phyloP scores from a whole-genome alignment of 2,329 filamentous ascomycete genomes.

The Fusarium lateritium region DNA sequence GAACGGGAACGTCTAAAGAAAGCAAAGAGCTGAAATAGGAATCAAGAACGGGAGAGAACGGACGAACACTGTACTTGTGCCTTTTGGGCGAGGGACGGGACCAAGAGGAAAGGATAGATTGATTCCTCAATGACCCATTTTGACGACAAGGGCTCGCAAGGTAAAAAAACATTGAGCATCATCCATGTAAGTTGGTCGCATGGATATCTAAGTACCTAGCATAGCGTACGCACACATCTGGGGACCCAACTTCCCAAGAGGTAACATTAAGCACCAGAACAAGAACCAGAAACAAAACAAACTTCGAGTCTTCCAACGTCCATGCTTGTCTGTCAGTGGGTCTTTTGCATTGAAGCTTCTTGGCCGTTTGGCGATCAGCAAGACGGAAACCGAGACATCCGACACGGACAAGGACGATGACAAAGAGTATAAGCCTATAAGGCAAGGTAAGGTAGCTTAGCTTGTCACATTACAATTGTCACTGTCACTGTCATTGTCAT shows the following conservation, averaged over 20 bases:
- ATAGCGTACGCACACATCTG: slow-evolving; percentile 9
- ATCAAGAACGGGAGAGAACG: slow-evolving; percentile 19
- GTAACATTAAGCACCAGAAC: slow-evolving; percentile 29
- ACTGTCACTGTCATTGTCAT: slow-evolving; percentile 21
- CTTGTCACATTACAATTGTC: not conserved
- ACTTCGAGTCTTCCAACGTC: slow-evolving; percentile 22
- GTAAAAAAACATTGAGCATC: slow-evolving; percentile 15
- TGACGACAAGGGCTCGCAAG: slow-evolving; percentile 37
- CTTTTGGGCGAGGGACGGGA: slow-evolving; percentile 17
- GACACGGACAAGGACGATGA: slow-evolving; percentile 9
- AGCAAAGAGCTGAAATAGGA: slow-evolving; percentile 20
- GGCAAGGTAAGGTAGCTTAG: too few relatives aligned
- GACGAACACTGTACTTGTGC: slow-evolving; percentile 6
- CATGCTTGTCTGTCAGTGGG: slow-evolving; percentile 28
- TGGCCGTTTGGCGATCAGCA: slow-evolving; percentile 30
- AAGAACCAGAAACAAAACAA: slow-evolving; percentile 22
- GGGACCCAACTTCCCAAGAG: slow-evolving; percentile 12
- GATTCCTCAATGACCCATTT: slow-evolving; percentile 34
- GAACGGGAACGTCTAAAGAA: slow-evolving; percentile 13
- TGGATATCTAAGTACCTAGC: slow-evolving; percentile 35
- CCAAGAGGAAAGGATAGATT: slow-evolving; percentile 22
- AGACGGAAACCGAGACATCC: slow-evolving; percentile 37
- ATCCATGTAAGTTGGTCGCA: slow-evolving; percentile 42
- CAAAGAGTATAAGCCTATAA: not conserved
- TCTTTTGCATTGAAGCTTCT: slow-evolving; percentile 26